These are phyloP conservation scores for Stentor roeselii DNA, from an alignment of 73 alveolate species.

Conservation along the genomic window DNA sequence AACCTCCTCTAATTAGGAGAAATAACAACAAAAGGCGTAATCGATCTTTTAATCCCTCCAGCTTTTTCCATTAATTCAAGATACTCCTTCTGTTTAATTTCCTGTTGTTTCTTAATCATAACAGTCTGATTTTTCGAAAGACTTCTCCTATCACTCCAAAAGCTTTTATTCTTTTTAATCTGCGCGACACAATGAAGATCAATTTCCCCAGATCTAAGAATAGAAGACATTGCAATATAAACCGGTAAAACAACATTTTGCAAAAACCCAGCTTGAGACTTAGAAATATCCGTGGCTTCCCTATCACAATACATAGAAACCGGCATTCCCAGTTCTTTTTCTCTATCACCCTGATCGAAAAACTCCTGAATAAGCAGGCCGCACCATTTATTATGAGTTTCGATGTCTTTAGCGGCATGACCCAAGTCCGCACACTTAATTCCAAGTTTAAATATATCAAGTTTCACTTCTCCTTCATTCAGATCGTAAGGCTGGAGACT, in stretches of 20 bases:
- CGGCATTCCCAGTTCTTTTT: conserved; percentile 76
- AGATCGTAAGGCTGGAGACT: background rate
- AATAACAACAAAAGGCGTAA: no score
- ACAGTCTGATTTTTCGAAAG: no score
- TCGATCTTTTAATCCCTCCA: no score
- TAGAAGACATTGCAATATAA: conserved; percentile 42
- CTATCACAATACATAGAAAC: conserved; percentile 90
- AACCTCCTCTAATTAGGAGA: no score
- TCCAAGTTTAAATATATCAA: background rate
- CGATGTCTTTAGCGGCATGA: conserved; percentile 10
- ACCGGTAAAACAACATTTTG: conserved; percentile 80
- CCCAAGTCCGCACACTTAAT: conserved; percentile 16
- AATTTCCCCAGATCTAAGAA: background rate
- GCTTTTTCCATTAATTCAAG: no score
- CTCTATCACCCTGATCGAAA: conserved; percentile 85
- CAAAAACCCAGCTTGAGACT: conserved; percentile 88
- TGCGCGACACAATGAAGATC: background rate
- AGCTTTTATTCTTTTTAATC: background rate
- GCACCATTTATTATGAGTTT: conserved; percentile 72
- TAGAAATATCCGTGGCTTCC: conserved; percentile 78
- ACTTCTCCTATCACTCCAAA: no score
- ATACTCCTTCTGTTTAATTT: no score
- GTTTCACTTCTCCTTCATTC: background rate
- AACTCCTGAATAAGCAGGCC: conserved; percentile 71
- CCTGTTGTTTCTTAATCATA: no score